A percentile compares a stretch with the other conserved stretches of the same genome.
Evolutionary conservation across 2,329 filamentous ascomycete species (phyloP).

Genomic region (Aspergillus sp.): DNA sequence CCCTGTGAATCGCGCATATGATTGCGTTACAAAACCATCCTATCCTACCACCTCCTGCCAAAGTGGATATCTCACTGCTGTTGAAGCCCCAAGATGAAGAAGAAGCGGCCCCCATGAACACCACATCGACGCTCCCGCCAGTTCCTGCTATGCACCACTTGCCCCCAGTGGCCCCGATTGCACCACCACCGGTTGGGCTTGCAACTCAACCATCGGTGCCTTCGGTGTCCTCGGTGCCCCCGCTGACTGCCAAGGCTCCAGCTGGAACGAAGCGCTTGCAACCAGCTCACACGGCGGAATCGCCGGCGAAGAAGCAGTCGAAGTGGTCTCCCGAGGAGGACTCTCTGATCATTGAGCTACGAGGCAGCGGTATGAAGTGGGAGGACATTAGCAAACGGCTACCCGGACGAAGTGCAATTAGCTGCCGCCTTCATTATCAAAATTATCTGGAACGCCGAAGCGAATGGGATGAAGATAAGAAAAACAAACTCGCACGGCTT

Average conservation of each 20-base stretch:
- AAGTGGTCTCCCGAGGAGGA: conserved; percentile 97
- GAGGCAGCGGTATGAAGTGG: conserved; percentile 95
- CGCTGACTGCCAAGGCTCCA: conserved; percentile 31
- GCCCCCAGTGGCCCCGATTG: conserved; percentile 29
- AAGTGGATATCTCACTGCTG: conserved; percentile 92
- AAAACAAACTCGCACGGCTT: conserved; percentile 90
- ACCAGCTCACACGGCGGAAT: conserved; percentile 51
- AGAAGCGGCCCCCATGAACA: conserved; percentile 30
- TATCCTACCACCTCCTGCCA: conserved; percentile 53
- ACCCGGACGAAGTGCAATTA: conserved; percentile 88
- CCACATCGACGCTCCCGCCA: conserved; percentile 33
- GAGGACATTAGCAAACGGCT: conserved; percentile 93
- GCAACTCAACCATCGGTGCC: conserved; percentile 25
- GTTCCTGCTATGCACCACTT: conserved; percentile 24
- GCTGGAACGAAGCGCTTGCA: conserved; percentile 43
- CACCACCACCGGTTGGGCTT: conserved; percentile 18
- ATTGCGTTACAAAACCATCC: conserved; percentile 43
- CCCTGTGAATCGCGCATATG: conserved; percentile 40
- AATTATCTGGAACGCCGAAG: conserved; percentile 93
- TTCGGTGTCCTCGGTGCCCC: conserved; percentile 26
- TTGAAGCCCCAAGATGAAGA: conserved; percentile 62
- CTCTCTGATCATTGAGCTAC: conserved; percentile 86
- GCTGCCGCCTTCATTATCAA: conserved; percentile 91
- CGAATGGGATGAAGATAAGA: conserved; percentile 96
- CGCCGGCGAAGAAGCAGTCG: conserved; percentile 87